These are phyloP conservation scores for Chimonanthus salicifolius DNA, from an alignment of 164 flowering plant genomes.

Conservation along the genomic window DNA sequence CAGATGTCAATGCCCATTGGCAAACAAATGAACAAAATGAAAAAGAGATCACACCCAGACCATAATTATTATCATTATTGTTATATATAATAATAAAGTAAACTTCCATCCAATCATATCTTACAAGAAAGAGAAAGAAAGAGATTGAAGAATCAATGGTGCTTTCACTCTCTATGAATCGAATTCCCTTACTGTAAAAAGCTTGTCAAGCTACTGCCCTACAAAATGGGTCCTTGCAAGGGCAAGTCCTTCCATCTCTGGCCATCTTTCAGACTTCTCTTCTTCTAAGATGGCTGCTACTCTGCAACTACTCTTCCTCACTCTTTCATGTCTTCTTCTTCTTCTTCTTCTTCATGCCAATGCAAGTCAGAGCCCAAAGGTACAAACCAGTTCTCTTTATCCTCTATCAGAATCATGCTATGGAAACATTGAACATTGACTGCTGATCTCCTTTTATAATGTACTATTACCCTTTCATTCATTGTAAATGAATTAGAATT, in stretches of 20 bases:
- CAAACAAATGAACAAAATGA: neutral
- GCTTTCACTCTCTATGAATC: slow-evolving; percentile 7
- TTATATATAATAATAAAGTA: neutral
- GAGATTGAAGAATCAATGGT: slow-evolving; percentile 2
- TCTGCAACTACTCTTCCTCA: slow-evolving; percentile 2
- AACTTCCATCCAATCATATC: neutral
- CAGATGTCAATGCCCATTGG: neutral
- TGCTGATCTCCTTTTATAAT: too few relatives aligned
- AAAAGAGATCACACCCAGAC: neutral
- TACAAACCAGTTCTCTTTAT: neutral
- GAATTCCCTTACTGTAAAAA: slow-evolving; percentile 1
- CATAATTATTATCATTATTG: neutral
- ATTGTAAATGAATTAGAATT: too few relatives aligned
- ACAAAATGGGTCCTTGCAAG: slow-evolving; percentile 2
- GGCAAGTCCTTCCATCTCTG: neutral
- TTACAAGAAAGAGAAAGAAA: neutral
- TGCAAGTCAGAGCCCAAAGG: slow-evolving; percentile 21
- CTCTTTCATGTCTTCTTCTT: slow-evolving; percentile 3
- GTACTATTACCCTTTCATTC: too few relatives aligned
- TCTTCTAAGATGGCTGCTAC: slow-evolving; percentile 14
- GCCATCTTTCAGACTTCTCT: neutral
- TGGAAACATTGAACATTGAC: too few relatives aligned
- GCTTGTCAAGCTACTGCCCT: neutral
- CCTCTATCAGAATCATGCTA: neutral
- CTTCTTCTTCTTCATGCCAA: slow-evolving; percentile 7